phyloP scores from a whole-genome alignment of 768 basidiomycete species.

The Pholiota conissans region DNA sequence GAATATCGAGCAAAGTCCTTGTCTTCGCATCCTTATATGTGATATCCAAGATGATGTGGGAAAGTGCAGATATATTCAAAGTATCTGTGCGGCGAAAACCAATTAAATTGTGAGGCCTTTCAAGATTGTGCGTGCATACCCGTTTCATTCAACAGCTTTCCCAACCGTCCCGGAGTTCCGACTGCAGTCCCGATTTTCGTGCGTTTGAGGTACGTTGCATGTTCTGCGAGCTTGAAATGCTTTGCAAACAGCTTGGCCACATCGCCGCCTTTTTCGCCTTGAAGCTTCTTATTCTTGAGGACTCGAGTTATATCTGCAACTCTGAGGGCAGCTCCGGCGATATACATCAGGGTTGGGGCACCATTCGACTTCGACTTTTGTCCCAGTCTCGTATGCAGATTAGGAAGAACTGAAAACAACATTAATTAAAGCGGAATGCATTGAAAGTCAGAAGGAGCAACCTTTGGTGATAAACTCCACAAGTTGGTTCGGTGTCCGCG shows the following conservation, averaged over 20 bases:
- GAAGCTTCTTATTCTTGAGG: slow-evolving; percentile 65
- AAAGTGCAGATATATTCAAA: slow-evolving; percentile 68
- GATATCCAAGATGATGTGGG: slow-evolving; percentile 82
- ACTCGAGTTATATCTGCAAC: slow-evolving; percentile 85
- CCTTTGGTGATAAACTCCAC: slow-evolving; percentile 77
- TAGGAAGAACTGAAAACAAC: slow-evolving; percentile 58
- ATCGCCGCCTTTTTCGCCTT: slow-evolving; percentile 85
- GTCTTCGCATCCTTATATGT: slow-evolving; percentile 77
- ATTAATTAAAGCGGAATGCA: background rate
- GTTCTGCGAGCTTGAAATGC: slow-evolving; percentile 89
- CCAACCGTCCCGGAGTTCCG: slow-evolving; percentile 90
- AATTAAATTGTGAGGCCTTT: background rate
- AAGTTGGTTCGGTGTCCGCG: slow-evolving; percentile 70
- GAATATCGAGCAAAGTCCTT: slow-evolving; percentile 74
- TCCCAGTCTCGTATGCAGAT: slow-evolving; percentile 64
- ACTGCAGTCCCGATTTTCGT: slow-evolving; percentile 90
- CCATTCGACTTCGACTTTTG: slow-evolving; percentile 78
- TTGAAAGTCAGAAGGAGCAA: slow-evolving; percentile 28
- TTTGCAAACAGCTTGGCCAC: slow-evolving; percentile 95
- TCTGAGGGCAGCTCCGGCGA: slow-evolving; percentile 87
- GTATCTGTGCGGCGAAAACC: slow-evolving; percentile 50
- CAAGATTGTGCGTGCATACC: slow-evolving; percentile 37
- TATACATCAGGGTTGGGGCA: slow-evolving; percentile 84
- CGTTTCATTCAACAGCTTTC: slow-evolving; percentile 77
- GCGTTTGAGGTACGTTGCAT: slow-evolving; percentile 77